Evolutionary conservation across 805 yeast species (phyloP).

Genomic region (Lachancea kluyveri): DNA sequence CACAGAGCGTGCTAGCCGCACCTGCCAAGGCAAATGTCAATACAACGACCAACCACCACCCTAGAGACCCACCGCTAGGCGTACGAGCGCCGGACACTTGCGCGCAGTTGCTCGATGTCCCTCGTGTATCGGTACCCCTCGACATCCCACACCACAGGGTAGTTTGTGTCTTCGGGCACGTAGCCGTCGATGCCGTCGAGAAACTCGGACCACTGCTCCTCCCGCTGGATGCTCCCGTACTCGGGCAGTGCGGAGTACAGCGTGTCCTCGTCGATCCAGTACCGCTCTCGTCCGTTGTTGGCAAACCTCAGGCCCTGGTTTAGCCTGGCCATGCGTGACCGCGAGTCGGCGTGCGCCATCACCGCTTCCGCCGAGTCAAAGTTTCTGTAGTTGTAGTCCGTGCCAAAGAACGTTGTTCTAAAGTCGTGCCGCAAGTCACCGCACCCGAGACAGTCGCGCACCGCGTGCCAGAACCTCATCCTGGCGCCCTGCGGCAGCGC

Average conservation of each 20-base stretch:
- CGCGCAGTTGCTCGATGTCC: conserved; percentile 19
- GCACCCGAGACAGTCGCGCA: conserved; percentile 69
- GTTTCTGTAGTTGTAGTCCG: conserved; percentile 68
- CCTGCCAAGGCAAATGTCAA: too few species aligned
- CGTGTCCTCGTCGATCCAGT: conserved; percentile 56
- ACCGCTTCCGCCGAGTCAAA: conserved; percentile 77
- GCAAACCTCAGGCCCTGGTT: conserved; percentile 80
- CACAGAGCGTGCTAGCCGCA: too few species aligned
- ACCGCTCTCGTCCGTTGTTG: conserved; percentile 70
- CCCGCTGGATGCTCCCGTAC: conserved; percentile 8
- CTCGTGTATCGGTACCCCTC: conserved; percentile 23
- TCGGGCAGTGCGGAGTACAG: conserved; percentile 1
- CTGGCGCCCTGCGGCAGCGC: conserved; percentile 66
- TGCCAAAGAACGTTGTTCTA: conserved; percentile 59
- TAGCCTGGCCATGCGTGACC: conserved; percentile 59
- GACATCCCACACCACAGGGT: conserved; percentile 29
- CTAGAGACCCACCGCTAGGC: too few species aligned
- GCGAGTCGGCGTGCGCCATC: conserved; percentile 62
- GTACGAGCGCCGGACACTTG: conserved; percentile 3
- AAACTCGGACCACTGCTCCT: conserved; percentile 23
- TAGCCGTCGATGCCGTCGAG: conserved; percentile 14
- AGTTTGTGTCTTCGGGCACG: conserved; percentile 29
- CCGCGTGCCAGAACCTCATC: conserved; percentile 52
- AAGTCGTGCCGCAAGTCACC: conserved; percentile 81
- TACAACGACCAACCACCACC: too few species aligned